Percentiles rank a stretch among this genome's conserved stretches.
Conservation (phyloP, 352 stramenopile genomes). For the Pythium rishiriense region DNA sequence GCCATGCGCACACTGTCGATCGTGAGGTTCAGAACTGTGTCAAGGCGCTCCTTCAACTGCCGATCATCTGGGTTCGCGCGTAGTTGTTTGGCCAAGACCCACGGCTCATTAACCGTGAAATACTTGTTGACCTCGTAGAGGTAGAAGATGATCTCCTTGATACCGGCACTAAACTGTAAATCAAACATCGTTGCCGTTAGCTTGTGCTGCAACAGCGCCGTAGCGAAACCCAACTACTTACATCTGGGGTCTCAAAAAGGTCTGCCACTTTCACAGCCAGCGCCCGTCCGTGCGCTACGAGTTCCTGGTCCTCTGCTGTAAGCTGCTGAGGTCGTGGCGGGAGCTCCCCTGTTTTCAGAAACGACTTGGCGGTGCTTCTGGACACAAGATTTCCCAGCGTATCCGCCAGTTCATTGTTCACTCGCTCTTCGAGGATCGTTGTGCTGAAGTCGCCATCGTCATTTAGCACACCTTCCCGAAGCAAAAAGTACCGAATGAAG, state of each 20-base stretch:
- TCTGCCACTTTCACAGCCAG: slow-evolving; percentile 46
- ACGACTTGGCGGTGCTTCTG: slow-evolving; percentile 67
- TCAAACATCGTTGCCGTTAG: background rate
- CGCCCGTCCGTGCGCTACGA: slow-evolving; percentile 54
- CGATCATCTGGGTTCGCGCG: slow-evolving; percentile 34
- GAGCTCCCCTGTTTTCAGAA: slow-evolving; percentile 52
- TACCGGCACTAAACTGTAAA: slow-evolving; percentile 58
- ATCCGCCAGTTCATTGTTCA: slow-evolving; percentile 95
- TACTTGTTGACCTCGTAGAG: slow-evolving; percentile 85
- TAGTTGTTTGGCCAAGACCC: slow-evolving; percentile 71
- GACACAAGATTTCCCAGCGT: slow-evolving; percentile 90
- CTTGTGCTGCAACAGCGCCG: background rate
- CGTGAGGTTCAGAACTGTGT: slow-evolving; percentile 70
- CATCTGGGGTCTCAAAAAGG: slow-evolving; percentile 72
- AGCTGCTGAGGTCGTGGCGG: slow-evolving; percentile 44
- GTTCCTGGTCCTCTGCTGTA: slow-evolving; percentile 42
- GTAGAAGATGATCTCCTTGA: slow-evolving; percentile 79
- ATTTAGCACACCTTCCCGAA: slow-evolving; percentile 93
- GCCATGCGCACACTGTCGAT: slow-evolving; percentile 74
- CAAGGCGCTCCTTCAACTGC: slow-evolving; percentile 43
- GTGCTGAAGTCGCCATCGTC: slow-evolving; percentile 93
- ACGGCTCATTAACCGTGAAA: slow-evolving; percentile 79
- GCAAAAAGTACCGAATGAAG: slow-evolving; percentile 92
- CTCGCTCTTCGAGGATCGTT: slow-evolving; percentile 89
- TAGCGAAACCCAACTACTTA: slow-evolving; percentile 27